A percentile compares a stretch with the other conserved stretches of the same genome.
Conservation (phyloP, 257 asterid species). For the Solanum piurae region DNA sequence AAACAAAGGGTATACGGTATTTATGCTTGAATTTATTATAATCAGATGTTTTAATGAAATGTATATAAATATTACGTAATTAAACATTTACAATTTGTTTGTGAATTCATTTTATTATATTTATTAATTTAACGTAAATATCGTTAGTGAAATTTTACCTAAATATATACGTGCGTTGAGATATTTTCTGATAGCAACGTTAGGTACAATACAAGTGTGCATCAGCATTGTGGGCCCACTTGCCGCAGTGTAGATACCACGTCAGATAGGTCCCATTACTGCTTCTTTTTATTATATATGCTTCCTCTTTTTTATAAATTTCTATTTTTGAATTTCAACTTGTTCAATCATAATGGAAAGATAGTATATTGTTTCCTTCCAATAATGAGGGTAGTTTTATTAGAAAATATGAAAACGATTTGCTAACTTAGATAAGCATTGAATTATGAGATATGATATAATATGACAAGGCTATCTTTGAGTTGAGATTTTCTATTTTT, state of each 20-base stretch:
- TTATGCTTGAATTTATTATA: neutral
- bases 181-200: neutral
- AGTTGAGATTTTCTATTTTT: no score
- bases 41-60: neutral
- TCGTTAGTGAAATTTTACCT: no score
- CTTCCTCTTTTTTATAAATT: neutral
- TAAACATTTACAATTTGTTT: neutral
- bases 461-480: neutral
- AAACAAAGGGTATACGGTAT: neutral
- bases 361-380: neutral
- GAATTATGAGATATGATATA: neutral
- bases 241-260: conserved; percentile 5
- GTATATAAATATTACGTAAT: neutral
- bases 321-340: neutral
- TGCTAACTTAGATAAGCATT: neutral
- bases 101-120: neutral
- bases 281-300: neutral
- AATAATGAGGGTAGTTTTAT: neutral
- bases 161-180: no score
- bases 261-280: conserved; percentile 11
- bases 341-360: neutral
- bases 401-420: neutral
- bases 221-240: conserved; percentile 6
- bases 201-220: neutral
- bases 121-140: no score